phyloP scores from a whole-genome alignment of 129 eudicot genomes.

The Pseudognaphalium luteoalbum region DNA sequence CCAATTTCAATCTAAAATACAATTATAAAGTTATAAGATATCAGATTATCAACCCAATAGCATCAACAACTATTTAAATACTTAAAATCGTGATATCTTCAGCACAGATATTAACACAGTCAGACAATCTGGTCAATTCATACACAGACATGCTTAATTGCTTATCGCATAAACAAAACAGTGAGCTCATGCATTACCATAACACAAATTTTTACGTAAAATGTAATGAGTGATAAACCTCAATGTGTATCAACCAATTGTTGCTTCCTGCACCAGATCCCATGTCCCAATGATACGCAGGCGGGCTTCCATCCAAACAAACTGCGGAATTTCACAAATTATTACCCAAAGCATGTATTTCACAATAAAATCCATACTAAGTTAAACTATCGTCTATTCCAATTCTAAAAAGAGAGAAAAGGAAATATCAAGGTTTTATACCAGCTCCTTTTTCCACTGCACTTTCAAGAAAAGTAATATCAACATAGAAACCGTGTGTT shows the following conservation, averaged over 20 bases:
- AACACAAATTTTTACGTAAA: background rate
- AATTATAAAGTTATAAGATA: conserved; percentile 1
- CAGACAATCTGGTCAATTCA: background rate
- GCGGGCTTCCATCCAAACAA: conserved; percentile 96
- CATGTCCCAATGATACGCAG: conserved; percentile 79
- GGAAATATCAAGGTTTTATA: conserved; percentile 17
- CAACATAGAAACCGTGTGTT: conserved; percentile 56
- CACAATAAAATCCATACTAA: background rate
- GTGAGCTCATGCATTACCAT: background rate
- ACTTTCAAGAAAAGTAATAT: conserved; percentile 62
- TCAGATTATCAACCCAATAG: background rate
- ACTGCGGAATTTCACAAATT: conserved; percentile 42
- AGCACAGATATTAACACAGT: conserved; percentile 14
- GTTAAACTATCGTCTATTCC: background rate
- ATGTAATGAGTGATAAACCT: conserved; percentile 48
- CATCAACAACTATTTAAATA: background rate
- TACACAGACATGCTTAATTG: conserved; percentile 4
- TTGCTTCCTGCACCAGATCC: conserved; percentile 82
- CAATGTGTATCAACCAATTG: conserved; percentile 86
- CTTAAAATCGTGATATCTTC: background rate
- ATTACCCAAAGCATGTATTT: conserved; percentile 10
- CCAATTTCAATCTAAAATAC: conserved; percentile 16
- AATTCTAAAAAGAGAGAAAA: background rate
- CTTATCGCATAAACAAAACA: background rate
- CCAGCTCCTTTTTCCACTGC: conserved; percentile 95